A percentile compares a stretch with the other conserved stretches of the same genome.
Evolutionary conservation across 495 filamentous ascomycete species (phyloP).

Genomic region (Delitschia confertaspora): DNA sequence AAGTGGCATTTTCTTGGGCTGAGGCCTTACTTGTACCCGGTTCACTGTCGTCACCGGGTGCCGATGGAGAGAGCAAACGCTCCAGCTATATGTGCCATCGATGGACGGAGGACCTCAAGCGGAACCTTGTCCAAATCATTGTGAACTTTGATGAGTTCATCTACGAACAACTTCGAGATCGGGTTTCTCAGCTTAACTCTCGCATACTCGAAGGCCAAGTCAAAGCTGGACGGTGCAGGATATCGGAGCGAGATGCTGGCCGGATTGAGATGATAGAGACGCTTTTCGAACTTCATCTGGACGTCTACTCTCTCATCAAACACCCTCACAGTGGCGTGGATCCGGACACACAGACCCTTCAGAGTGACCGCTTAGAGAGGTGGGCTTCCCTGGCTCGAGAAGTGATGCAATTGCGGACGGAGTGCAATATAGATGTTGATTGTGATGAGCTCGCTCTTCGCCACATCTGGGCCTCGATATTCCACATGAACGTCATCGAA

Average conservation of each 20-base stretch:
- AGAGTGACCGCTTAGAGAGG: slow-evolving; percentile 59
- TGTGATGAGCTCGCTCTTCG: slow-evolving; percentile 45
- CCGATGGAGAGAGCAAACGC: neutral
- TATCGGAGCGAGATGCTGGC: slow-evolving; percentile 23
- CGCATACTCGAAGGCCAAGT: slow-evolving; percentile 30
- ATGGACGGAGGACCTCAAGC: slow-evolving; percentile 70
- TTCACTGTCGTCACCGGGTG: neutral
- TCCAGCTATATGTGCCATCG: slow-evolving; percentile 53
- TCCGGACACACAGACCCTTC: slow-evolving; percentile 45
- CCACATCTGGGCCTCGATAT: slow-evolving; percentile 79
- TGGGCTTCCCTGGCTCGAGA: slow-evolving; percentile 68
- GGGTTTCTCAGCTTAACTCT: slow-evolving; percentile 36
- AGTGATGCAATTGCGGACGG: slow-evolving; percentile 41
- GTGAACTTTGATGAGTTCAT: slow-evolving; percentile 60
- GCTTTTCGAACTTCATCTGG: slow-evolving; percentile 82
- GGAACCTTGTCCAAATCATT: slow-evolving; percentile 57
- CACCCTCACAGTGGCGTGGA: slow-evolving; percentile 64
- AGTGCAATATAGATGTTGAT: slow-evolving; percentile 9
- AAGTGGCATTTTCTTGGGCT: slow-evolving; percentile 31
- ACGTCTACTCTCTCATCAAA: slow-evolving; percentile 69
- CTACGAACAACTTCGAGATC: slow-evolving; percentile 44
- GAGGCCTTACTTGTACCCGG: slow-evolving; percentile 25
- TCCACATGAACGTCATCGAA: slow-evolving; percentile 60
- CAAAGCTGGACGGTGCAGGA: neutral
- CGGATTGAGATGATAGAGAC: slow-evolving; percentile 55